phyloP scores from a whole-genome alignment of 208 protist genomes.

The Porcisia deanei region DNA sequence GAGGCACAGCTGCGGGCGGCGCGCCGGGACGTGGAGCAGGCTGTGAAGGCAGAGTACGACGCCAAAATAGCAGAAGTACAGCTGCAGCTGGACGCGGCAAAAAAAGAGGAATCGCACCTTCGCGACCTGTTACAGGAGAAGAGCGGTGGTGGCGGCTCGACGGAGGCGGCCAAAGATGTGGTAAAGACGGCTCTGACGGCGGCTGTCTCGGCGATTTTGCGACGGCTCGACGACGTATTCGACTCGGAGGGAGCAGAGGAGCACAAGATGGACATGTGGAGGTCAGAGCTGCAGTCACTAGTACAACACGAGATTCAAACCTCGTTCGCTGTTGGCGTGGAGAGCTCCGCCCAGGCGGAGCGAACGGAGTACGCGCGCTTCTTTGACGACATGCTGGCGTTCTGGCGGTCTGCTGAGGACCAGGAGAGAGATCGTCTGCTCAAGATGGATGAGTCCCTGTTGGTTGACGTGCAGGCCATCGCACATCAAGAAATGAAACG shows the following conservation, averaged over 20 bases:
- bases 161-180: slow-evolving; percentile 15
- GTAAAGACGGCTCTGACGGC: slow-evolving; percentile 55
- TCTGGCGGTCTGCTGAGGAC: slow-evolving; percentile 72
- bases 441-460: slow-evolving; percentile 78
- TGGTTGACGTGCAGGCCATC: slow-evolving; percentile 65
- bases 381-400: slow-evolving; percentile 72
- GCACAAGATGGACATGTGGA: slow-evolving; percentile 39
- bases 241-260: slow-evolving; percentile 24
- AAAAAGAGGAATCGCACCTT: slow-evolving; percentile 57
- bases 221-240: slow-evolving; percentile 57
- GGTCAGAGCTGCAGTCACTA: slow-evolving; percentile 49
- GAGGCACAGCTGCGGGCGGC: slow-evolving; percentile 47
- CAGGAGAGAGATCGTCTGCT: slow-evolving; percentile 60
- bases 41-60: slow-evolving; percentile 54
- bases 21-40: slow-evolving; percentile 49
- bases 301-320: slow-evolving; percentile 71
- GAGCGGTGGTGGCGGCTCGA: slow-evolving; percentile 27
- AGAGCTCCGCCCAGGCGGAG: slow-evolving; percentile 64
- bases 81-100: slow-evolving; percentile 38
- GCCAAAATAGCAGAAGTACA: slow-evolving; percentile 43
- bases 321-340: slow-evolving; percentile 64
- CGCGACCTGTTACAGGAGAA: slow-evolving; percentile 43
- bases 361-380: slow-evolving; percentile 52
- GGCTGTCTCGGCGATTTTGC: slow-evolving; percentile 57
- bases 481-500: slow-evolving; percentile 69